Evolutionary conservation across 306 rosid species (phyloP).

Genomic region (Vigna reflexopilosa): DNA sequence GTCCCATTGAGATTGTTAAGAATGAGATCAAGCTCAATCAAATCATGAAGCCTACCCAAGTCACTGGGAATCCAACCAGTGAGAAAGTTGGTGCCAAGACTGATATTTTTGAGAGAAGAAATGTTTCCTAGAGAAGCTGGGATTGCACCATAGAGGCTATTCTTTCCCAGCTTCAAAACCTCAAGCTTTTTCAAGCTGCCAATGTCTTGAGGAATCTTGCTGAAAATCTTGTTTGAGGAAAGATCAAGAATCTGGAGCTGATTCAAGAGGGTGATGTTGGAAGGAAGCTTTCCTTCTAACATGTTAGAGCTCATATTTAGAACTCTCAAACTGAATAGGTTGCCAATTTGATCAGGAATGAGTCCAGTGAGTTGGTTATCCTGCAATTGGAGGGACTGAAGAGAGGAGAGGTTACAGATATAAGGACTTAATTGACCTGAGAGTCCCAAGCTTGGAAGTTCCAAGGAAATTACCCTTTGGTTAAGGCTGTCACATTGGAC

Average conservation of each 20-base stretch:
- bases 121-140: constrained; percentile 64
- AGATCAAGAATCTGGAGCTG: constrained; percentile 61
- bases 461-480: constrained; percentile 55
- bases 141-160: constrained; percentile 57
- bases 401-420: constrained; percentile 67
- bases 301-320: constrained; percentile 64
- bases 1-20: constrained; percentile 66
- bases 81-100: constrained; percentile 65
- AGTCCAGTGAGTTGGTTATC: constrained; percentile 56
- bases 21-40: constrained; percentile 64
- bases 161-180: constrained; percentile 58
- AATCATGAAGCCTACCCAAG: constrained; percentile 54
- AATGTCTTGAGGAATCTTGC: constrained; percentile 54
- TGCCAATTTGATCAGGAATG: constrained; percentile 61
- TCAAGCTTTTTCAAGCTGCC: constrained; percentile 54
- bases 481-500: constrained; percentile 53
- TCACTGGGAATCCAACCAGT: constrained; percentile 64
- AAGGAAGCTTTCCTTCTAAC: constrained; percentile 54
- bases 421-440: constrained; percentile 59
- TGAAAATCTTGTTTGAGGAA: constrained; percentile 53
- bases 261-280: constrained; percentile 52
- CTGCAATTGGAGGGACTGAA: constrained; percentile 57
- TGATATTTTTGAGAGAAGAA: constrained; percentile 59
- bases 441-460: constrained; percentile 60
- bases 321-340: constrained; percentile 51